phyloP scores from a whole-genome alignment of 2,329 filamentous ascomycete species.

The Aspergillus sp. region DNA sequence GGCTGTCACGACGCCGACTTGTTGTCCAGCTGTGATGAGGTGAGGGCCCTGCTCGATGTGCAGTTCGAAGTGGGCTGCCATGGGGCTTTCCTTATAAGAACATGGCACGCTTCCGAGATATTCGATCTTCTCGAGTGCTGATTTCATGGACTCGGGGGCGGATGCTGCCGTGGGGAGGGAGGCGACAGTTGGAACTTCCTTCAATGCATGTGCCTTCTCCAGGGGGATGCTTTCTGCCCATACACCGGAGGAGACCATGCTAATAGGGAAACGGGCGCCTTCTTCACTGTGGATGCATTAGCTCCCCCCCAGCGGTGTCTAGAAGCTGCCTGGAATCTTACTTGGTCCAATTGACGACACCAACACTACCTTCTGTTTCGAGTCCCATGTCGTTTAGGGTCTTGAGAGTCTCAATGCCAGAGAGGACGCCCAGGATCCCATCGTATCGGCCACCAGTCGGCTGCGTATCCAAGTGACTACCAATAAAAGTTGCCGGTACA shows the following conservation, averaged over 20 bases:
- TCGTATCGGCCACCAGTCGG: slow-evolving; percentile 48
- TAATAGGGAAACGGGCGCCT: slow-evolving; percentile 74
- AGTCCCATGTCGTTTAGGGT: slow-evolving; percentile 66
- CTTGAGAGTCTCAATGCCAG: slow-evolving; percentile 71
- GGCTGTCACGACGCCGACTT: slow-evolving; percentile 69
- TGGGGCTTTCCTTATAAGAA: slow-evolving; percentile 59
- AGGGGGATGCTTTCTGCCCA: slow-evolving; percentile 70
- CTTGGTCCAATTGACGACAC: slow-evolving; percentile 63
- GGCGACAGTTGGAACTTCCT: slow-evolving; percentile 56
- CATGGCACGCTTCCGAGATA: slow-evolving; percentile 63
- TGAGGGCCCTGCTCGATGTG: slow-evolving; percentile 84
- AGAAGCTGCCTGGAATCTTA: slow-evolving; percentile 13
- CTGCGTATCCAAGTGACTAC: slow-evolving; percentile 68
- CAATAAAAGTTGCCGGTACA: slow-evolving; percentile 65
- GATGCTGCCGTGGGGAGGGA: slow-evolving; percentile 48
- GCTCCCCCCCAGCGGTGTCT: background rate
- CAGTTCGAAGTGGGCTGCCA: slow-evolving; percentile 78
- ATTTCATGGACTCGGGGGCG: slow-evolving; percentile 62
- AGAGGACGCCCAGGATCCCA: slow-evolving; percentile 72
- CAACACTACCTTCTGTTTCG: slow-evolving; percentile 69
- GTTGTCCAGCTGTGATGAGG: slow-evolving; percentile 62
- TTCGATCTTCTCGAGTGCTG: slow-evolving; percentile 69
- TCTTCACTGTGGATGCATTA: slow-evolving; percentile 62
- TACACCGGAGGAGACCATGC: slow-evolving; percentile 72
- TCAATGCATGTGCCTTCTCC: slow-evolving; percentile 60